Evolutionary conservation across 1,284 basidiomycete species (phyloP).

Genomic region (Ceratobasidium sp.): DNA sequence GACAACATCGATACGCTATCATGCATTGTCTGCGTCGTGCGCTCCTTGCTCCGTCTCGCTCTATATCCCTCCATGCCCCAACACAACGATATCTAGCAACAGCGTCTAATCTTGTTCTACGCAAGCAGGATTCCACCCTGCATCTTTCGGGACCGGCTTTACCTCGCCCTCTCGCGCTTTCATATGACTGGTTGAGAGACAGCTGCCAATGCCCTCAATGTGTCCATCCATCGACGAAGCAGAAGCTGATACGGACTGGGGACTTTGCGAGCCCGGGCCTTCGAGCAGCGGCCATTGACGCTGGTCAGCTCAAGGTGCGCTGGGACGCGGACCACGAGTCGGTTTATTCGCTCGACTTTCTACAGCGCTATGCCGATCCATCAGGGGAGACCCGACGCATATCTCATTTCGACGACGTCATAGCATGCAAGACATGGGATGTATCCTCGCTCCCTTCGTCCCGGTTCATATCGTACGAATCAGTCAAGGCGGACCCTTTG

Average conservation of each 20-base stretch:
- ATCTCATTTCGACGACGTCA: constrained; percentile 50
- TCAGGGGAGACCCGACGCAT: constrained; percentile 48
- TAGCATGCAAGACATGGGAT: constrained; percentile 53
- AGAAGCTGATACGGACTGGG: constrained; percentile 75
- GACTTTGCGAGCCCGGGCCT: constrained; percentile 41
- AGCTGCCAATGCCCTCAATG: constrained; percentile 66
- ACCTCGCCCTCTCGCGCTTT: constrained; percentile 45
- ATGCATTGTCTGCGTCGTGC: constrained; percentile 15
- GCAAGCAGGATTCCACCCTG: not conserved
- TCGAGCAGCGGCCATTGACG: not conserved
- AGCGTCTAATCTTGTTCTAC: not conserved
- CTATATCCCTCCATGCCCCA: constrained; percentile 9
- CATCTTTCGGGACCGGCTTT: constrained; percentile 27
- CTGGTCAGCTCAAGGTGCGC: constrained; percentile 27
- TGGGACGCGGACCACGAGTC: constrained; percentile 53
- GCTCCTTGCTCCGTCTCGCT: constrained; percentile 32
- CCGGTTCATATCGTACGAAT: constrained; percentile 15
- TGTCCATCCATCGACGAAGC: constrained; percentile 76
- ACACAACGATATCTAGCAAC: not conserved
- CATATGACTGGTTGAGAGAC: constrained; percentile 64
- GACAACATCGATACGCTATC: constrained; percentile 16
- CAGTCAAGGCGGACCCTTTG: constrained; percentile 46
- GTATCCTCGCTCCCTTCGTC: constrained; percentile 49
- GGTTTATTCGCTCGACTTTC: constrained; percentile 59
- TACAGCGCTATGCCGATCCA: constrained; percentile 58